Conservation (phyloP, 2,329 filamentous ascomycete genomes). For the Capronia coronata region DNA sequence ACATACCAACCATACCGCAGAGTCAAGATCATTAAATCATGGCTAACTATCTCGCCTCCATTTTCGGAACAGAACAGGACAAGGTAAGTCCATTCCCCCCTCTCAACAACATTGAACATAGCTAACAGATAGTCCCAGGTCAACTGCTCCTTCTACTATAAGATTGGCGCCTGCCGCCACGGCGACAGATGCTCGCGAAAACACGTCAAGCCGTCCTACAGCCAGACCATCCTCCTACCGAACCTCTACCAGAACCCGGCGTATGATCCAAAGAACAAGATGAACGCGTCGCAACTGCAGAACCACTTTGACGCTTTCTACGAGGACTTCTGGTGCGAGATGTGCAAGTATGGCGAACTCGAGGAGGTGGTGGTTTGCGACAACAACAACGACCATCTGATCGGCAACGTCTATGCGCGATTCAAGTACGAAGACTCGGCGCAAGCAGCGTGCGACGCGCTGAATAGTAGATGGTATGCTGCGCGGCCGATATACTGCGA, state of each 20-base stretch:
- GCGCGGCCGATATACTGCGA: slow-evolving; percentile 97
- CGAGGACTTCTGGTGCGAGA: slow-evolving; percentile 99
- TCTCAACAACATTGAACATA: slow-evolving; percentile 21
- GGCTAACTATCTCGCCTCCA: slow-evolving; percentile 98
- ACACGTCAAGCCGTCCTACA: slow-evolving; percentile 98
- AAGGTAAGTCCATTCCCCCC: slow-evolving; percentile 45
- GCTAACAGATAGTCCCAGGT: slow-evolving; percentile 42
- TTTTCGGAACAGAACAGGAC: slow-evolving; percentile 99
- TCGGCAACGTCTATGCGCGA: slow-evolving; percentile 97
- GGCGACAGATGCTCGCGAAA: slow-evolving; percentile 97
- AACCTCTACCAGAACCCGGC: slow-evolving; percentile 99
- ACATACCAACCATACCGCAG: not conserved
- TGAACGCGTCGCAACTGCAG: slow-evolving; percentile 92
- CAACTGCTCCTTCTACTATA: slow-evolving; percentile 99
- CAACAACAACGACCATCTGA: slow-evolving; percentile 98
- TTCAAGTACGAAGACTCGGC: slow-evolving; percentile 99
- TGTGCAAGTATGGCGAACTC: slow-evolving; percentile 96
- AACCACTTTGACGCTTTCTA: slow-evolving; percentile 99
- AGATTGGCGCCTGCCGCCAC: slow-evolving; percentile 97
- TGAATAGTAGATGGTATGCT: slow-evolving; percentile 95
- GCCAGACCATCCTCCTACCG: slow-evolving; percentile 92
- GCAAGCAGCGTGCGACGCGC: slow-evolving; percentile 84
- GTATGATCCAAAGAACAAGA: slow-evolving; percentile 93
- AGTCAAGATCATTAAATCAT: slow-evolving; percentile 45
- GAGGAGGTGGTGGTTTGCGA: slow-evolving; percentile 98